A percentile compares a stretch with the other conserved stretches of the same genome.
Evolutionary conservation across 1,284 basidiomycete species (phyloP).

Genomic region (Austroboletus novae-zelandiae): DNA sequence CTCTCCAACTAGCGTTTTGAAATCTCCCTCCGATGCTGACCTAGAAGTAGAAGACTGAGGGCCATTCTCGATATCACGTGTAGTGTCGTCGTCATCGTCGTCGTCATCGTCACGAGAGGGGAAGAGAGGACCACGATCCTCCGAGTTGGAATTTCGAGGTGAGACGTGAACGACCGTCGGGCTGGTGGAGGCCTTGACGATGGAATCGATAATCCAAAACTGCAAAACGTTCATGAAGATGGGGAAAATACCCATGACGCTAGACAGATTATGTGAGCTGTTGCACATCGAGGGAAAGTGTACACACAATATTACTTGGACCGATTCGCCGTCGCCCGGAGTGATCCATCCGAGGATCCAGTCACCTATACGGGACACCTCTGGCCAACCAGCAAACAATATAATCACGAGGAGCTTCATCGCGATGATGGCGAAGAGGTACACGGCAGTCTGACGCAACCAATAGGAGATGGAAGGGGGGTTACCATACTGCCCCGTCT

Average conservation of each 20-base stretch:
- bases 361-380: constrained; percentile 71
- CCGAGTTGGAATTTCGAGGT: constrained; percentile 35
- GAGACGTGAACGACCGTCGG: constrained; percentile 40
- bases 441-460: constrained; percentile 83
- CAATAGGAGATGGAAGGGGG: constrained; percentile 76
- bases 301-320: constrained; percentile 82
- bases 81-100: constrained; percentile 39
- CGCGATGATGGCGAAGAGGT: constrained; percentile 77
- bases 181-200: constrained; percentile 67
- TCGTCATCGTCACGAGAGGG: constrained; percentile 53
- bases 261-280: constrained; percentile 28
- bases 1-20: constrained; percentile 27
- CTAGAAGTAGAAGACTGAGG: constrained; percentile 34
- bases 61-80: constrained; percentile 47
- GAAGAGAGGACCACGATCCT: constrained; percentile 61
- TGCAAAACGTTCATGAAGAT: constrained; percentile 91
- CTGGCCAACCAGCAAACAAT: constrained; percentile 70
- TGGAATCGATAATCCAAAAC: constrained; percentile 87
- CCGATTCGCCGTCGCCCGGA: constrained; percentile 50
- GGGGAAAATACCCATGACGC: constrained; percentile 91
- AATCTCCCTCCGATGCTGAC: constrained; percentile 32
- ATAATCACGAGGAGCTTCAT: constrained; percentile 89
- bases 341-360: constrained; percentile 84
- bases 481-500: constrained; percentile 84
- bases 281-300: constrained; percentile 2